phyloP scores from a whole-genome alignment of 441 rosid species.

The Metrosideros polymorpha region DNA sequence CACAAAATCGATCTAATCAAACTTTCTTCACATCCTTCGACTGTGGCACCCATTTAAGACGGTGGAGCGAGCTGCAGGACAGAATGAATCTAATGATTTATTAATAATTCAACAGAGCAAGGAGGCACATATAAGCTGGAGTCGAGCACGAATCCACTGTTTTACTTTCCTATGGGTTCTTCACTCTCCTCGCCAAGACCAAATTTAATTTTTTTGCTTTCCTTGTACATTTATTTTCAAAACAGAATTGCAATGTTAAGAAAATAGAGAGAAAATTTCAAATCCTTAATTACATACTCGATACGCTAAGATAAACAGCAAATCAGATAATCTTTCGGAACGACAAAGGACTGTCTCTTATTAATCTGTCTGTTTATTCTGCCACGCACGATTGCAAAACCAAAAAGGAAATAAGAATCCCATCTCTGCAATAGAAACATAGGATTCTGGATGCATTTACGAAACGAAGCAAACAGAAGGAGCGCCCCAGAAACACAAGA shows the following conservation, averaged over 20 bases:
- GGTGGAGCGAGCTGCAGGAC: neutral
- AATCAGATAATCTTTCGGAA: neutral
- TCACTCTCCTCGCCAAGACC: neutral
- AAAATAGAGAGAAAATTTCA: neutral
- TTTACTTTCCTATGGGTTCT: neutral
- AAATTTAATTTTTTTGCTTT: neutral
- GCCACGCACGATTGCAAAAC: neutral
- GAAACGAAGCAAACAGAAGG: neutral
- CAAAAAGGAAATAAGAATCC: neutral
- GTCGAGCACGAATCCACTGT: neutral
- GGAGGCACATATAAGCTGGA: neutral
- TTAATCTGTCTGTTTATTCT: neutral
- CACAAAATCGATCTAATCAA: slow-evolving; percentile 11
- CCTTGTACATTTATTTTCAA: neutral
- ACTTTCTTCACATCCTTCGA: neutral
- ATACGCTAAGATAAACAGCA: neutral
- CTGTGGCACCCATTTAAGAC: neutral
- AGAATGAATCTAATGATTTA: neutral
- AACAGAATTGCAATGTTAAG: neutral
- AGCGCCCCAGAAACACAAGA: neutral
- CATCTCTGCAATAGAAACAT: neutral
- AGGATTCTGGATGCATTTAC: neutral
- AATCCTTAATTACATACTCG: neutral
- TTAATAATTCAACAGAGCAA: neutral
- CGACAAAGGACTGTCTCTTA: neutral